A percentile compares a stretch with the other conserved stretches of the same genome.
Conservation (phyloP, 805 yeast species). For the Metschnikowia kunwiensis region DNA sequence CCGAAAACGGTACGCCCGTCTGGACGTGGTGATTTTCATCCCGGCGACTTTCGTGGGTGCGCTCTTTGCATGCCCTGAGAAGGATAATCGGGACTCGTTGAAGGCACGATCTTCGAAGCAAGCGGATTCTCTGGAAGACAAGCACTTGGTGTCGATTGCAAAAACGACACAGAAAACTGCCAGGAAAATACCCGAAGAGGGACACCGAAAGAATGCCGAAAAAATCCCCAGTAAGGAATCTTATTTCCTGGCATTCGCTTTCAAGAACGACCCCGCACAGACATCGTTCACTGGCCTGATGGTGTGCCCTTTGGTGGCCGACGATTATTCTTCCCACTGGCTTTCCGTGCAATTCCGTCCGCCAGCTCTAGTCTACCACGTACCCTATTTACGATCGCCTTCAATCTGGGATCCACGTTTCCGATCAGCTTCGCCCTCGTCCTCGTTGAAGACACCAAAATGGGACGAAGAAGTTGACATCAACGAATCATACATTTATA, state of each 20-base stretch:
- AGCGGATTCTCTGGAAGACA: too few relatives aligned
- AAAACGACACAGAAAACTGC: not conserved
- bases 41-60: conserved; percentile 67
- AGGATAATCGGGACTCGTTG: too few relatives aligned
- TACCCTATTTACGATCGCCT: conserved; percentile 61
- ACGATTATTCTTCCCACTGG: conserved; percentile 49
- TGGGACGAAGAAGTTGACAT: conserved; percentile 51
- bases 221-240: too few relatives aligned
- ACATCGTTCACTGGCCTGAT: conserved; percentile 31
- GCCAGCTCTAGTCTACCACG: conserved; percentile 37
- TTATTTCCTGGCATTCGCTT: too few relatives aligned
- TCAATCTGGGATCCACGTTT: conserved; percentile 36
- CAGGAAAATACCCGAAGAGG: not conserved
- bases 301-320: conserved; percentile 57
- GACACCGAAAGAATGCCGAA: not conserved
- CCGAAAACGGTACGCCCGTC: conserved; percentile 48
- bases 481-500: conserved; percentile 48
- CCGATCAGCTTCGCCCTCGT: conserved; percentile 28
- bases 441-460: conserved; percentile 22
- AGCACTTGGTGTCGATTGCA: not conserved
- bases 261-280: too few relatives aligned
- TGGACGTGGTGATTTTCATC: conserved; percentile 44
- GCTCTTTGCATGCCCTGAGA: conserved; percentile 44
- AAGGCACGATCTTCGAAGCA: too few relatives aligned
- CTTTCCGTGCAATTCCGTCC: conserved; percentile 26